These are phyloP conservation scores for Betula pendula DNA, from an alignment of 306 rosid species.

Conservation along the genomic window DNA sequence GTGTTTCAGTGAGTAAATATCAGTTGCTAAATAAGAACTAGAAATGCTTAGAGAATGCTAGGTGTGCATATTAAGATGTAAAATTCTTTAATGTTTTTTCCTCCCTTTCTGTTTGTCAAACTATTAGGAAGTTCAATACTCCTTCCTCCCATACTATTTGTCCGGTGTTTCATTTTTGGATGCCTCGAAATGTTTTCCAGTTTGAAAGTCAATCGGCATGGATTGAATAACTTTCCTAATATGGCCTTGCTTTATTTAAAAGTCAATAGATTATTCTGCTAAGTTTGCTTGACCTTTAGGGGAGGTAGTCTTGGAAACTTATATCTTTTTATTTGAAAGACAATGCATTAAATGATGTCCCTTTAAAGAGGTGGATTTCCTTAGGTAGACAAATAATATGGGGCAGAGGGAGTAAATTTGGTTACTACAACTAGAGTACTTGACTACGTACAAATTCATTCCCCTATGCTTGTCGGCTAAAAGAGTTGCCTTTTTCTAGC, in stretches of 20 bases:
- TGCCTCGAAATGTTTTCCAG: neutral
- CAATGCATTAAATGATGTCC: too few relatives aligned
- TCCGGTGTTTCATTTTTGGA: neutral
- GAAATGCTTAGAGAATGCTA: neutral
- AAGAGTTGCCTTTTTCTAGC: neutral
- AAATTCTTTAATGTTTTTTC: neutral
- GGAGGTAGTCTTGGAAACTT: too few relatives aligned
- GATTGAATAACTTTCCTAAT: neutral
- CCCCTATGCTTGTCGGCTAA: neutral
- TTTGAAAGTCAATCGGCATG: neutral
- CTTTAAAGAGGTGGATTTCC: too few relatives aligned
- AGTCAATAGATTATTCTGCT: neutral
- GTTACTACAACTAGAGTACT: neutral
- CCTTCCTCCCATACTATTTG: neutral
- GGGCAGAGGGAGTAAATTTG: too few relatives aligned
- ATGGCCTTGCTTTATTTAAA: neutral
- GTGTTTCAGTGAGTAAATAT: constrained; percentile 83
- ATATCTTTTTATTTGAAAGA: too few relatives aligned
- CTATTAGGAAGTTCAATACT: neutral
- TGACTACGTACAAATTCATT: neutral
- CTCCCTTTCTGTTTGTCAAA: neutral
- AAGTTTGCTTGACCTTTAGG: too few relatives aligned
- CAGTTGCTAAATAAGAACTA: neutral
- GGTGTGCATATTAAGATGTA: neutral
- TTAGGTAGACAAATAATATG: too few relatives aligned